These are phyloP conservation scores for Tricholoma furcatifolium DNA, from an alignment of 768 basidiomycete genomes.

Conservation along the genomic window DNA sequence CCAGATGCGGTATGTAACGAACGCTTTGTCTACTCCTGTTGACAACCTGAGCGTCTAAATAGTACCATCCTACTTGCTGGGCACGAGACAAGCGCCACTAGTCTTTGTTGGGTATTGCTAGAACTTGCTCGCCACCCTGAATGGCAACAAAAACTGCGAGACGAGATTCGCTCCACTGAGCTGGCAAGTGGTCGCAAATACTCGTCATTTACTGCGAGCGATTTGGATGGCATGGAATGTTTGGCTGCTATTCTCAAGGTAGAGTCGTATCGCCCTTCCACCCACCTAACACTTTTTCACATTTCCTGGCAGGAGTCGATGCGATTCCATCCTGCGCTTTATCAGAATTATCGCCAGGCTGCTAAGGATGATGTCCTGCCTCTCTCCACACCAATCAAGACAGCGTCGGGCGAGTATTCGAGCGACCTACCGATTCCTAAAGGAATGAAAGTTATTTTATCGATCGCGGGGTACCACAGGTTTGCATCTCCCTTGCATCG, in stretches of 20 bases:
- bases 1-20: slow-evolving; percentile 32
- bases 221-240: slow-evolving; percentile 52
- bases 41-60: background rate
- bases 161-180: slow-evolving; percentile 49
- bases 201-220: slow-evolving; percentile 41
- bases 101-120: slow-evolving; percentile 59
- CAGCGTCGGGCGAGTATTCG: slow-evolving; percentile 41
- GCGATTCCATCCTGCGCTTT: slow-evolving; percentile 52
- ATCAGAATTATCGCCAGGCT: slow-evolving; percentile 52
- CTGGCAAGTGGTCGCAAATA: slow-evolving; percentile 34
- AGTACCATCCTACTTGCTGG: slow-evolving; percentile 48
- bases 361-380: slow-evolving; percentile 57
- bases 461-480: slow-evolving; percentile 58
- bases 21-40: background rate
- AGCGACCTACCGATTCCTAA: slow-evolving; percentile 46
- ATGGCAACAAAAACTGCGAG: slow-evolving; percentile 59
- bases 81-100: slow-evolving; percentile 63
- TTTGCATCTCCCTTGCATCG: slow-evolving; percentile 16
- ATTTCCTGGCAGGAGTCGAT: slow-evolving; percentile 40
- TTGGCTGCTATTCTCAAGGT: slow-evolving; percentile 49
- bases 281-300: background rate
- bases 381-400: slow-evolving; percentile 50
- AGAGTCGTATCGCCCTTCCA: background rate
- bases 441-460: slow-evolving; percentile 49
- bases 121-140: slow-evolving; percentile 59